phyloP scores from a whole-genome alignment of 148 eudicot genomes.

The Suaeda aralocaspica region DNA sequence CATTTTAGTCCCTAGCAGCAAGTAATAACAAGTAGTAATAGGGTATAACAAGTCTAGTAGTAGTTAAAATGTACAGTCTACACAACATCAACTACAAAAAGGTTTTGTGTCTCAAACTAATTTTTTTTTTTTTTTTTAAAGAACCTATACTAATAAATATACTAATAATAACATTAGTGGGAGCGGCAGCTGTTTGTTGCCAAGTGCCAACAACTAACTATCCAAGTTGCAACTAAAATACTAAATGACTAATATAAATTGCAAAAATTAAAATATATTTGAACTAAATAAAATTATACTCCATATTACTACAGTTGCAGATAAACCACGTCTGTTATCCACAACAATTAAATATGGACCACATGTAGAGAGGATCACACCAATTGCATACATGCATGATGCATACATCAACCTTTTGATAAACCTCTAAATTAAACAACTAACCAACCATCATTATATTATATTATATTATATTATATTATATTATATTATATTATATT shows the following conservation, averaged over 20 bases:
- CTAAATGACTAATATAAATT: background rate
- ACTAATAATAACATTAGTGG: background rate
- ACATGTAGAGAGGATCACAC: background rate
- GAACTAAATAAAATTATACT: too few species aligned
- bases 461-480: too few species aligned
- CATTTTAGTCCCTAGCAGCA: too few species aligned
- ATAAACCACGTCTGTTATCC: background rate
- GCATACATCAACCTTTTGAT: conserved; percentile 10
- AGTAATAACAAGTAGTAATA: too few species aligned
- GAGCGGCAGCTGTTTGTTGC: background rate
- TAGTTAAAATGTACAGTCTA: too few species aligned
- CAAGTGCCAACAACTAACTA: conserved; percentile 4
- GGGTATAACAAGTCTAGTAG: too few species aligned
- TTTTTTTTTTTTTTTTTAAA: too few species aligned
- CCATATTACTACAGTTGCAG: background rate
- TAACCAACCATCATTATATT: conserved; percentile 4
- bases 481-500: too few species aligned
- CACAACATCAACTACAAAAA: too few species aligned
- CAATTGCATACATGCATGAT: background rate
- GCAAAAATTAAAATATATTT: background rate
- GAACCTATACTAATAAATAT: too few species aligned
- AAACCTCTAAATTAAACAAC: background rate
- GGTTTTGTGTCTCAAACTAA: too few species aligned
- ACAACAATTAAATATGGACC: background rate
- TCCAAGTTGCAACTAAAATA: background rate